Percentiles rank a stretch among this genome's conserved stretches.
Conservation (phyloP, 306 rosid species). For the Quercus mongolica region DNA sequence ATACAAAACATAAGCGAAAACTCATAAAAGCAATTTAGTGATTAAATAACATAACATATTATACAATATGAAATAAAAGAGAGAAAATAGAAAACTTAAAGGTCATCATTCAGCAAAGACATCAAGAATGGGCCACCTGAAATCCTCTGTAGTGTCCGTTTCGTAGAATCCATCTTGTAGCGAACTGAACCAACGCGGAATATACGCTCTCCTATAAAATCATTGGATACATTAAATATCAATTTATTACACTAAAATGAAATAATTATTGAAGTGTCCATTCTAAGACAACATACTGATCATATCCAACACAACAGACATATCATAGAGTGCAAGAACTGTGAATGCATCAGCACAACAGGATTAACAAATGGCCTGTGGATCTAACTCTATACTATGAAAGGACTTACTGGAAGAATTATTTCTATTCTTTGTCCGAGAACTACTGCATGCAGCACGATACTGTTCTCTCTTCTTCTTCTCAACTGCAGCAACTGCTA, state of each 20-base stretch:
- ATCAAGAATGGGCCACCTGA: conserved; percentile 48
- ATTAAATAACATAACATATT: conserved; percentile 2
- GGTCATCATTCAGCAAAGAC: conserved; percentile 2
- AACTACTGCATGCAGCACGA: conserved; percentile 38
- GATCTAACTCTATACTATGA: conserved; percentile 16
- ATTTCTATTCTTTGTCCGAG: conserved; percentile 55
- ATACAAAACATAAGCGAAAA: conserved; percentile 25
- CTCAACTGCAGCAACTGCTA: conserved; percentile 92
- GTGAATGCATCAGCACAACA: conserved; percentile 4
- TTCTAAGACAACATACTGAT: background rate
- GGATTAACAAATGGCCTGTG: conserved; percentile 5
- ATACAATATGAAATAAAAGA: conserved; percentile 3
- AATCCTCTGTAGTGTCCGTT: conserved; percentile 80
- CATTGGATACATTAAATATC: conserved; percentile 31
- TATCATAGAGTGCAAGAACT: background rate
- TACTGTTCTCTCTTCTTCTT: conserved; percentile 80
- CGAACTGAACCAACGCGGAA: conserved; percentile 73
- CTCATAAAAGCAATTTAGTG: conserved; percentile 7
- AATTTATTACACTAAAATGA: background rate
- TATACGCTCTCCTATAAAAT: conserved; percentile 67
- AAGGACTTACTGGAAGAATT: conserved; percentile 51
- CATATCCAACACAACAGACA: background rate
- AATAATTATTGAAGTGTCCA: background rate
- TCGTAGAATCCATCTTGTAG: conserved; percentile 82
- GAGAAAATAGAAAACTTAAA: conserved; percentile 1